Conservation (phyloP, 306 rosid genomes). For the Corylus avellana region DNA sequence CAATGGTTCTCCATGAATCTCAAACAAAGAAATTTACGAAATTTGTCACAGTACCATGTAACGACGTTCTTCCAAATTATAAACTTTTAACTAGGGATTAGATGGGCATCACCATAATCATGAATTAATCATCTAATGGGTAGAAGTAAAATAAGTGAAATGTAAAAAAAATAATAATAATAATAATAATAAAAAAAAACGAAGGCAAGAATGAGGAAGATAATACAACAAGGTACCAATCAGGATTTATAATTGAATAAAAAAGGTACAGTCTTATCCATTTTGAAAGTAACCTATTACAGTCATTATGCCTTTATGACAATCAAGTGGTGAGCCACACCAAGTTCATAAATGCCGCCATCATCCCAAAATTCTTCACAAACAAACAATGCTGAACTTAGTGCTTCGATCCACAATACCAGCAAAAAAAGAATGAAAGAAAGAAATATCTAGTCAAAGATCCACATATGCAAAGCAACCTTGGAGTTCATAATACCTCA, state of each 20-base stretch:
- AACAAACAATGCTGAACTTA: slow-evolving; percentile 16
- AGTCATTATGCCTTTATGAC: not conserved
- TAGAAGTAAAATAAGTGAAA: not conserved
- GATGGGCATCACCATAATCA: not conserved
- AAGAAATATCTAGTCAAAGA: not conserved
- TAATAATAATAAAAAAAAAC: not conserved
- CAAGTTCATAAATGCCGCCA: not conserved
- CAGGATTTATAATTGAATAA: not conserved
- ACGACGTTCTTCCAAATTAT: not conserved
- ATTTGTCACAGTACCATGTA: not conserved
- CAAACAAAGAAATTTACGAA: not conserved
- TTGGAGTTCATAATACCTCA: slow-evolving; percentile 41
- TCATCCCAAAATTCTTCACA: slow-evolving; percentile 3
- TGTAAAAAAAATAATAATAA: not conserved
- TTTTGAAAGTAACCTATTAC: slow-evolving; percentile 1
- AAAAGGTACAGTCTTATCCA: not conserved
- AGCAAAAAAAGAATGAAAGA: not conserved
- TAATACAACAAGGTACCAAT: not conserved
- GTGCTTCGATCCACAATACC: slow-evolving; percentile 2
- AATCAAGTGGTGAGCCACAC: not conserved
- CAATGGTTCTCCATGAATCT: not conserved
- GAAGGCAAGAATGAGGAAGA: not conserved
- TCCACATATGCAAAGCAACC: not conserved
- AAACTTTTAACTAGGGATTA: not conserved
- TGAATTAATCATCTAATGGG: not conserved